Evolutionary conservation across 371 early-diverging fungal genomes (phyloP), one percentile per base, ranked within the genome.

Genomic region (Saksenaea oblongispora): DNA sequence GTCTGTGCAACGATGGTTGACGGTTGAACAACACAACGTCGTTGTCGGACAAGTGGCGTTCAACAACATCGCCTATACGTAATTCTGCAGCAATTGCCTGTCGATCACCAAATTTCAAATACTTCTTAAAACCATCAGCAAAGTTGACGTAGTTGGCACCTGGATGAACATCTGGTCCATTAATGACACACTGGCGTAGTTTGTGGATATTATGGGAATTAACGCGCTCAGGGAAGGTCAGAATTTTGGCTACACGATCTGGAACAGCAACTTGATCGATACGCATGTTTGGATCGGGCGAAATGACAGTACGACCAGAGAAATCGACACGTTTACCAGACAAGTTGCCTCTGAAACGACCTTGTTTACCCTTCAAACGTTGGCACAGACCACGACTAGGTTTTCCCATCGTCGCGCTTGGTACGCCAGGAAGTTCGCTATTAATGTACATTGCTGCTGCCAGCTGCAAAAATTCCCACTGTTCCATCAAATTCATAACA

Each of bases 311-410:
- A 76, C 99, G 89, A 5, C 96, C 99, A 34, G 97, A 96, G 75
- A 99, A 99, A 78, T 99, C 99, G 15, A 99, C 99, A 81, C 99
- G 95, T 84, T 99, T 99, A 62, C 99, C 99, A 11, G 96, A 96
- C 64, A 99, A 84, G 71, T 99, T 99, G 39, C 99, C 99, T 74
- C 99, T 91, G 88, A 99, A 99, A 61, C 99, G 93, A 63, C 99
- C 99, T 65, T 96, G 94, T 76, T 99, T 99, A 54, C 99, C 99
- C 87, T 99, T 99, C 58, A 99, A 82, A 62, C 99, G 87, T 78
- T 99, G 99, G 59, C 96, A 93, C 44, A 99, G 88, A 66, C 99
- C 99, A 71, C 93, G 89, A 59, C 88, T 88, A 3, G 93, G 91
- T 70, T 93, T 94, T 59, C 86, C 90, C 17, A 76, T 67, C 14